Conservation (phyloP, 495 filamentous ascomycete genomes). For the Aspergillus indologenus region DNA sequence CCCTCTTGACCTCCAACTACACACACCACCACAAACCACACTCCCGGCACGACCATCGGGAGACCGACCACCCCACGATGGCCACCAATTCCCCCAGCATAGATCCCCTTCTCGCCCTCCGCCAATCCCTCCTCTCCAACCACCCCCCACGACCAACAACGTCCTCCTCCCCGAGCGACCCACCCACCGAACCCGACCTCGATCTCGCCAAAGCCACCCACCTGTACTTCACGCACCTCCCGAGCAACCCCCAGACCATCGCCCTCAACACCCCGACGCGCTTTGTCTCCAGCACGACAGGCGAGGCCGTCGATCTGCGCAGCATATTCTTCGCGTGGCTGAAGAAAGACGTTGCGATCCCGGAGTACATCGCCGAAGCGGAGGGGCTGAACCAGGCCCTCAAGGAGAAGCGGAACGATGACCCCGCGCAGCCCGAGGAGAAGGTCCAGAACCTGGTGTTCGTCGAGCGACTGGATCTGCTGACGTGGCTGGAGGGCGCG, state of each 20-base stretch:
- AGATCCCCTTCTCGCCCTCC: slow-evolving; percentile 77
- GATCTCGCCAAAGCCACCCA: slow-evolving; percentile 76
- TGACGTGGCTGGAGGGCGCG: slow-evolving; percentile 87
- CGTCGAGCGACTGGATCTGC: slow-evolving; percentile 83
- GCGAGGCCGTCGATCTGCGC: slow-evolving; percentile 78
- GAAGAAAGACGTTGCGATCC: slow-evolving; percentile 82
- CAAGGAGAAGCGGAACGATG: slow-evolving; percentile 48
- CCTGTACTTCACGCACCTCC: slow-evolving; percentile 68
- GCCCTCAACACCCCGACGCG: slow-evolving; percentile 76
- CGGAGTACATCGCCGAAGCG: slow-evolving; percentile 82
- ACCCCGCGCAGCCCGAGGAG: slow-evolving; percentile 36
- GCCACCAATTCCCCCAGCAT: slow-evolving; percentile 39
- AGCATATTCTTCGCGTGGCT: slow-evolving; percentile 93
- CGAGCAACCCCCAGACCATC: slow-evolving; percentile 57
- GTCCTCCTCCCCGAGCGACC: slow-evolving; percentile 53
- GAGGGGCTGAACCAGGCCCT: slow-evolving; percentile 79
- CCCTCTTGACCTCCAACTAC: background rate
- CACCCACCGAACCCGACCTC: slow-evolving; percentile 32
- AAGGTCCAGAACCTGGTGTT: slow-evolving; percentile 81
- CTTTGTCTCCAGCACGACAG: slow-evolving; percentile 62
- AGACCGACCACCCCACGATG: slow-evolving; percentile 9
- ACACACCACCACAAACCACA: background rate
- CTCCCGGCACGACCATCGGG: background rate
- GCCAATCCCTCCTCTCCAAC: slow-evolving; percentile 69
- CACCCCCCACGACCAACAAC: slow-evolving; percentile 65